Base-by-base conservation (phyloP, 2,329 filamentous ascomycete species). In the Trichoderma polysporum region DNA sequence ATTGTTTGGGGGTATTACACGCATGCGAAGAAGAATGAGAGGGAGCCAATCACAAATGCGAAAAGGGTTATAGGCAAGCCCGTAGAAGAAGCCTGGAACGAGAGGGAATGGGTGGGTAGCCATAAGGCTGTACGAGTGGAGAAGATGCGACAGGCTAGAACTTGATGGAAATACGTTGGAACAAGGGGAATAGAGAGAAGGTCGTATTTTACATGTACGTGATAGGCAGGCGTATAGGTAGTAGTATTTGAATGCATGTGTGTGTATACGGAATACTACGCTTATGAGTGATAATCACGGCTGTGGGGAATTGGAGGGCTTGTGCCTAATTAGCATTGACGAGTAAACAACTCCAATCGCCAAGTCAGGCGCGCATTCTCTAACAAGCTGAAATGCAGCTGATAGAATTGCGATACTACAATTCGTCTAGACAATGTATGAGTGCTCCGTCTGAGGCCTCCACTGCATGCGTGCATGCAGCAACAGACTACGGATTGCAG, bases 371-470 rank as follows among this genome's bases (percentile, higher is more conserved):
- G 49, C 47, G 25, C 49, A 54, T 35, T 56, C 50, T 64, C 61
- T 56, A 41, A 64, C 61, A 19, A 64, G 50, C 50, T 64, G 61
- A 64, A 56, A 47, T 53, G 61, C 61, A 64, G 50, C 49, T 56
- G 39, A 64, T 45, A 8, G 49, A 53, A 37, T 41, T 37, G 58
- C 29, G 15, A 56, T 25, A 17, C 9, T 35, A 25, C 37, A 50
- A 37, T 4, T 45, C 41, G 41, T 33, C 41, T 37, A 37, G 41
- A 17, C 25, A 63, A 54, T 35, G 5, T 56, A 17, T 27, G n/a
- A 22, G 19, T 35, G 15, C 29, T 27, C 37, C 22, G 15, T 50
- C 10, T 66, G 62, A 66, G 62, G 62, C 62, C 62, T 66, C 31
- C 25, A 37, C 54, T 56, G 29, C 45, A 39, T 52, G 58, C 58